A percentile compares a stretch with the other conserved stretches of the same genome.
Evolutionary conservation across 192 early-diverging fungal genomes (phyloP).

Genomic region (Thamnidium elegans): DNA sequence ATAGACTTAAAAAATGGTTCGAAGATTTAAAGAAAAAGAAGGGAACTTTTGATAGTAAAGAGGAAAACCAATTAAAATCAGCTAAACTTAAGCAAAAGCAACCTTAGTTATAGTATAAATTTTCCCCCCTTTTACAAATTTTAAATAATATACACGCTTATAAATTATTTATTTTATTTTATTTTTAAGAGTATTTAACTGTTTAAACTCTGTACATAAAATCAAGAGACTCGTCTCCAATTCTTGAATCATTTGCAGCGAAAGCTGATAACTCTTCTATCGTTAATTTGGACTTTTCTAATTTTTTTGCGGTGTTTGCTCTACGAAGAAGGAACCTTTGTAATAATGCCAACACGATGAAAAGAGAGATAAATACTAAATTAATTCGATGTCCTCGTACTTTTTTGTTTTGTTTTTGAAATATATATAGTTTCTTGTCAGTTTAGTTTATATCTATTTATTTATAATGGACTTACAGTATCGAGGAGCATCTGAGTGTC

Average conservation of each 20-base stretch:
- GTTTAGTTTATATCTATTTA: background rate
- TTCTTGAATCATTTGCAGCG: background rate
- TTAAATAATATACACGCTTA: too few species aligned
- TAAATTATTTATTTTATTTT: too few species aligned
- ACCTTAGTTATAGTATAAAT: too few species aligned
- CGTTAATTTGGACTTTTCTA: background rate
- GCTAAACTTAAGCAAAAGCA: too few species aligned
- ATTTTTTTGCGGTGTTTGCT: slow-evolving; percentile 8
- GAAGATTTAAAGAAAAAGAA: too few species aligned
- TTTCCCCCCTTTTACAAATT: too few species aligned
- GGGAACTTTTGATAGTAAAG: too few species aligned
- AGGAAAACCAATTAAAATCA: too few species aligned
- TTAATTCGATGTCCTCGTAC: slow-evolving; percentile 29
- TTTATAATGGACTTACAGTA: slow-evolving; percentile 20
- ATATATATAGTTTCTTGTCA: background rate
- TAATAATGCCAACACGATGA: slow-evolving; percentile 21
- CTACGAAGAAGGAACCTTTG: slow-evolving; percentile 20
- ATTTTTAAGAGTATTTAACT: too few species aligned
- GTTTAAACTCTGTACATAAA: slow-evolving; percentile 18
- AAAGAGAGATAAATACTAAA: slow-evolving; percentile 26
- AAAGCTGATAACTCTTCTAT: background rate
- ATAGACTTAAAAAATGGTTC: too few species aligned
- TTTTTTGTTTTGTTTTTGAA: background rate
- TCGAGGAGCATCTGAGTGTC: slow-evolving; percentile 26
- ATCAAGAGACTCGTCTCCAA: slow-evolving; percentile 15